These are phyloP conservation scores for Colletotrichum trifolii DNA, from an alignment of 2,329 filamentous ascomycete genomes.

Conservation along the genomic window DNA sequence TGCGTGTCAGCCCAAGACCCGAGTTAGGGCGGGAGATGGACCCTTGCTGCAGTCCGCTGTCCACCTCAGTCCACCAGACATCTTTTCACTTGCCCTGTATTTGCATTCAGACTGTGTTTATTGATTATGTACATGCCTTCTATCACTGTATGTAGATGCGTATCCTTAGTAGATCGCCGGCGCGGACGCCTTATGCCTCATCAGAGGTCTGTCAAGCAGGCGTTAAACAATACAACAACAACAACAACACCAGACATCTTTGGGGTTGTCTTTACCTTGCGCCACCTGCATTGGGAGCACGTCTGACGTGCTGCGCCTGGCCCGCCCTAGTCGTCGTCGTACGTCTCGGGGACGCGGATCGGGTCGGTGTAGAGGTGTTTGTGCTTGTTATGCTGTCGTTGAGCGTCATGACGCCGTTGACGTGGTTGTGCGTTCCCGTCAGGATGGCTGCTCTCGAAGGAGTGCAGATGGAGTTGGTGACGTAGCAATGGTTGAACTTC, in stretches of 20 bases:
- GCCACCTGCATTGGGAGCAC: conserved; percentile 41
- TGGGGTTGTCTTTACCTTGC: conserved; percentile 34
- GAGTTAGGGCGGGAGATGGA: background rate
- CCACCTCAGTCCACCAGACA: background rate
- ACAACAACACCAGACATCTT: too few relatives aligned
- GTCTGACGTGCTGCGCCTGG: conserved; percentile 37
- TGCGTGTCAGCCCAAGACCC: background rate
- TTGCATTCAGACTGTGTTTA: too few relatives aligned
- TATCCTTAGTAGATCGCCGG: too few relatives aligned
- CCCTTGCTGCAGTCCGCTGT: background rate
- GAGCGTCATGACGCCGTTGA: conserved; percentile 63
- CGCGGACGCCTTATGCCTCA: too few relatives aligned
- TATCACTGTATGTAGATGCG: too few relatives aligned
- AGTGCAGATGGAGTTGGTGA: conserved; percentile 65
- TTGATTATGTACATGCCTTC: too few relatives aligned
- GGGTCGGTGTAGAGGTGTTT: conserved; percentile 59
- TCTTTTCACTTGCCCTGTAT: too few relatives aligned
- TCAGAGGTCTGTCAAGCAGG: too few relatives aligned
- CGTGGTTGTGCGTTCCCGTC: conserved; percentile 63
- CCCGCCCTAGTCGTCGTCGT: conserved; percentile 58
- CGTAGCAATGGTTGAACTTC: conserved; percentile 64
- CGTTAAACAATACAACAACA: too few relatives aligned
- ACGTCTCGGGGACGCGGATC: conserved; percentile 61
- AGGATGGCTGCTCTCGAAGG: conserved; percentile 62
- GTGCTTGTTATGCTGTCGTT: conserved; percentile 60